A percentile compares a stretch with the other conserved stretches of the same genome.
phyloP scores from a whole-genome alignment of 257 asterid genomes.

The Penstemon davidsonii region DNA sequence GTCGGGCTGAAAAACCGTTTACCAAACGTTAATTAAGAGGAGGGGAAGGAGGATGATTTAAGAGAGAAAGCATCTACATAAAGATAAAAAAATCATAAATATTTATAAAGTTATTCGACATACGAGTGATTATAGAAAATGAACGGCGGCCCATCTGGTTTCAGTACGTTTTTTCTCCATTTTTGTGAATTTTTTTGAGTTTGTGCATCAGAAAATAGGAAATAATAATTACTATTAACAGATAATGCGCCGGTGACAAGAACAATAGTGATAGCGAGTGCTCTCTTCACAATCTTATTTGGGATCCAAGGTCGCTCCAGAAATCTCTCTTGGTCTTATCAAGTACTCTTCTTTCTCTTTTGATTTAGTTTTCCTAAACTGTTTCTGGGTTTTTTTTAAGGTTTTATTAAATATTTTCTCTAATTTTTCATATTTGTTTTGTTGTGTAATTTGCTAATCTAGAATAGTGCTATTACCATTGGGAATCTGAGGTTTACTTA shows the following conservation, averaged over 20 bases:
- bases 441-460: conserved; percentile 1
- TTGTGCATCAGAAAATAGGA: background rate
- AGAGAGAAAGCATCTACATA: no score
- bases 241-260: conserved; percentile 93
- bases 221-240: conserved; percentile 22
- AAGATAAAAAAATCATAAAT: no score
- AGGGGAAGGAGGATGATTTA: conserved; percentile 17
- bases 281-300: conserved; percentile 77
- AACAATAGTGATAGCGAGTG: conserved; percentile 67
- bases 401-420: background rate
- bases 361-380: no score
- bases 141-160: conserved; percentile 99
- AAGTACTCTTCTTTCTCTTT: conserved; percentile 39
- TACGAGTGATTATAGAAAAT: conserved; percentile 33
- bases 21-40: conserved; percentile 20
- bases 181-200: background rate
- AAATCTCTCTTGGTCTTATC: conserved; percentile 76
- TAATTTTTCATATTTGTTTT: no score
- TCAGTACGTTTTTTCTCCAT: conserved; percentile 55
- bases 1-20: conserved; percentile 34
- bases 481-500: conserved; percentile 17
- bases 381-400: no score
- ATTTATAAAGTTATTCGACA: no score
- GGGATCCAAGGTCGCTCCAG: conserved; percentile 85
- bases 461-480: no score